Base-by-base conservation (phyloP, 352 stramenopile species). In the Phytopythium sindhum region DNA sequence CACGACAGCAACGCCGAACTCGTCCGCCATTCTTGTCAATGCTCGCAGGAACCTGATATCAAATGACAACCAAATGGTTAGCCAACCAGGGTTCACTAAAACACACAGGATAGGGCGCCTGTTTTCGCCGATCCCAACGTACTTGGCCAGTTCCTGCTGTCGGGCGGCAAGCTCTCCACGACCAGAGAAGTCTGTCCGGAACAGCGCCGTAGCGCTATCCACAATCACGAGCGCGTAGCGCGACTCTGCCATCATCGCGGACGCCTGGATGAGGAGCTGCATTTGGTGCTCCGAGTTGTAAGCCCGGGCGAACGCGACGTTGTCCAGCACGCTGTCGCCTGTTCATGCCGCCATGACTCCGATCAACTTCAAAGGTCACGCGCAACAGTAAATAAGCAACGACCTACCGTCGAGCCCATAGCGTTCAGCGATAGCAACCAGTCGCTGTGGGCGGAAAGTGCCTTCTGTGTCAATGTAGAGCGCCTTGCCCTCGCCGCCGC, bases 231-330 rank as follows among this genome's bases (percentile, higher is more conserved):
- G 86, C 9, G 92, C 92, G 64, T 97, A 99, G 29, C 96, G 83
- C 55, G 97, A 97, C 74, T 99, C 96, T 4, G 93, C 86, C 97
- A 99, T 99, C 91, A 99, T 99, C 21, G 96, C 97, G 17, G 96
- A 98, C 15, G 97, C 97, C 72, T 99, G 96, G 59, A 98, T 92
- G 51, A 99, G 86, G 26, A 99, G 78, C 70, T 97, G 82, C 89
- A 98, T 98, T 75, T 99, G 98, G 73, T 99, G 97, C 66, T 99
- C 97, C 48, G 94, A 99, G 79, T 99, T 99, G 83, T 99, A 98
- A 15, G 97, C 97, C 56, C 98, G 90, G 23, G 98, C 98, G 66
- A 98, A 99, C 7, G 97, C 97, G 19, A 99, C 96, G 81, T 99
- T 99, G 61, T 99, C 98, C 47, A 99, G 81, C 19, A 99, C 96